These are phyloP conservation scores for Pseudisothecium myosuroides DNA, from an alignment of 225 moss, liverwort and hornwort species.

Conservation along the genomic window DNA sequence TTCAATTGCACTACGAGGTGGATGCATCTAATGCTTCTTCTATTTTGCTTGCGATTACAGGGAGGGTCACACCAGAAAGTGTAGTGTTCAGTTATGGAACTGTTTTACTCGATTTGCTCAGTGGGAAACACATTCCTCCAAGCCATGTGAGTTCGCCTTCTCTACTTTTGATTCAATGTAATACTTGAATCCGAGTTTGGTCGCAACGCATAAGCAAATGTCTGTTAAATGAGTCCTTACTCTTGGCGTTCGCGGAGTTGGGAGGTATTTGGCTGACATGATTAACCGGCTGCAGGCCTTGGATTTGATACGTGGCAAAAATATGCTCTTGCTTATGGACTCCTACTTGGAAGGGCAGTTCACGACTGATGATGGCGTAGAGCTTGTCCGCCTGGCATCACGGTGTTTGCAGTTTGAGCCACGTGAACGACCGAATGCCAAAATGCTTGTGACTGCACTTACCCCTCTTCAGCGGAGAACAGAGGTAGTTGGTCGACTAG, in stretches of 20 bases:
- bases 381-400: conserved; percentile 51
- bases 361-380: conserved; percentile 42
- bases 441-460: conserved; percentile 46
- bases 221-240: background rate
- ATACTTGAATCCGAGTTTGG: background rate
- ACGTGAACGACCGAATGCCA: conserved; percentile 53
- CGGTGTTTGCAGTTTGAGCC: conserved; percentile 55
- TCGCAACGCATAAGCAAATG: background rate
- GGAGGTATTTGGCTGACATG: background rate
- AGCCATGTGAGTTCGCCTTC: conserved; percentile 33
- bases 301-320: conserved; percentile 58
- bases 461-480: conserved; percentile 55
- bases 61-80: conserved; percentile 52
- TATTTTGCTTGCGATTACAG: conserved; percentile 6
- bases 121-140: conserved; percentile 58
- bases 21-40: background rate
- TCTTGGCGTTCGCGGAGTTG: background rate
- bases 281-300: conserved; percentile 35
- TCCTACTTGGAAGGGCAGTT: conserved; percentile 56
- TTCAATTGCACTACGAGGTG: background rate
- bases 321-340: conserved; percentile 55
- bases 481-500: conserved; percentile 49
- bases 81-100: conserved; percentile 57
- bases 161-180: background rate
- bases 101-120: conserved; percentile 46